Base-by-base conservation (phyloP, 805 yeast species). In the Scheffersomyces spartinae region DNA sequence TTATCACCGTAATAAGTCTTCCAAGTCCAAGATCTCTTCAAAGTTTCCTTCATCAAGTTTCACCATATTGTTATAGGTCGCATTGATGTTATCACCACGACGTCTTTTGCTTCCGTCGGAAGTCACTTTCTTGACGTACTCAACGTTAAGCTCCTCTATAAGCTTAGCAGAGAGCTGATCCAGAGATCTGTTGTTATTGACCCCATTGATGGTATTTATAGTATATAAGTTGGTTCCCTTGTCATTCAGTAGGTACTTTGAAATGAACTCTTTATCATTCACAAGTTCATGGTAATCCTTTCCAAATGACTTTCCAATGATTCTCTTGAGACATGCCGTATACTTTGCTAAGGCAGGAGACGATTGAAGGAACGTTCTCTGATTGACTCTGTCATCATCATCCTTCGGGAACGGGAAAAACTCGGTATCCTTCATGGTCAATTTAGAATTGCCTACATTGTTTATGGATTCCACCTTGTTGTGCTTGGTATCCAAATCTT, bases 321-420 rank as follows among this genome's bases (percentile, higher is more conserved):
- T 43, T 15, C 40, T 39, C 15, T 40, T 43, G 16, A 59, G 30
- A 18, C 46, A 34, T 3, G 23, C 17, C 23, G 39, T 38, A 33
- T 42, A 46, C 29, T 53, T 52, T 15, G 42, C 39, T 6, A 38
- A 29, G 2, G 55, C 53, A 1, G 64, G 63, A 3, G 59, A 46
- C 3, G 45, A 29, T 6, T 32, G 28, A n/a, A 42, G 15, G 2
- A 17, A 26, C 27, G 11, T 10, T 9, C 4, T 21, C 18, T 9
- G 21, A 10, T n/a, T 18, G 13, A 17, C 18, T 6, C 18, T 16
- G 15, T 5, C 5, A 6, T 7, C 10, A 21, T 2, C 23, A 5
- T 35, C 32, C 4, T 36, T 27, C 3, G 44, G 38, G 15, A 46
- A 22, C 24, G 37, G 35, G 15, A 42, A 26, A 8, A 32, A 29